Percentiles rank a stretch among this genome's conserved stretches.
Conservation (phyloP, 2,329 filamentous ascomycete species). For the Botrytis elliptica region DNA sequence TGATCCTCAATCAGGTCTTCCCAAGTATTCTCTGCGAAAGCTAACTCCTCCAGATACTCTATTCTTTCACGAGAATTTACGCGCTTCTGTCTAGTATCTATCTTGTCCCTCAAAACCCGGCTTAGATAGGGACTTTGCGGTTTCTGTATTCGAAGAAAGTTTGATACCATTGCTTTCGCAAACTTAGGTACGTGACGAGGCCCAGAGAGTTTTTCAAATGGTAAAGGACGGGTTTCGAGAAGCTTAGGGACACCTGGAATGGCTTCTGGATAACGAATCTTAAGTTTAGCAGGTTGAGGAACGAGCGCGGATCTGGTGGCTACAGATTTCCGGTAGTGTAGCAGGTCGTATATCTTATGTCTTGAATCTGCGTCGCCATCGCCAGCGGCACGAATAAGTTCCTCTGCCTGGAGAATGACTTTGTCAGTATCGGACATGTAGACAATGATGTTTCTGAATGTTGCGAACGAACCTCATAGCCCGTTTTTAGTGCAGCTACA, state of each 20-base stretch:
- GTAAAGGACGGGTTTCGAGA: slow-evolving; percentile 53
- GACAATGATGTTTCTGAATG: not conserved
- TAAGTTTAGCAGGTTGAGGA: slow-evolving; percentile 17
- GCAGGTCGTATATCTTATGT: slow-evolving; percentile 38
- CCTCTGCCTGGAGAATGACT: slow-evolving; percentile 28
- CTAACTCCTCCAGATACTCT: slow-evolving; percentile 42
- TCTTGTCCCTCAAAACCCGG: slow-evolving; percentile 55
- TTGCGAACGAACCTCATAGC: slow-evolving; percentile 57
- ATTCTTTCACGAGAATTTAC: slow-evolving; percentile 44
- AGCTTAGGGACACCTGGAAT: slow-evolving; percentile 43
- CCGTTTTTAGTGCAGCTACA: slow-evolving; percentile 60
- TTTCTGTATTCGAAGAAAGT: slow-evolving; percentile 66
- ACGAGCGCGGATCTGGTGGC: slow-evolving; percentile 15
- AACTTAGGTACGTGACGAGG: slow-evolving; percentile 59
- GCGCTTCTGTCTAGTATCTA: slow-evolving; percentile 45
- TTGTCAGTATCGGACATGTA: not conserved
- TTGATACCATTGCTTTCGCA: slow-evolving; percentile 53
- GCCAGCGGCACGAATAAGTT: slow-evolving; percentile 34
- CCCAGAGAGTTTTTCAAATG: slow-evolving; percentile 49
- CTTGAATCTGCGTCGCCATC: slow-evolving; percentile 29
- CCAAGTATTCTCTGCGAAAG: slow-evolving; percentile 54
- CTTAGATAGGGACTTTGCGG: slow-evolving; percentile 61
- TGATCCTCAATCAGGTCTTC: slow-evolving; percentile 38
- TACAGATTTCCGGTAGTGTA: slow-evolving; percentile 32
- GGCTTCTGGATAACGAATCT: slow-evolving; percentile 28